Base-by-base conservation (phyloP, 1,139 yeast species). In the Blastobotrys elegans region DNA sequence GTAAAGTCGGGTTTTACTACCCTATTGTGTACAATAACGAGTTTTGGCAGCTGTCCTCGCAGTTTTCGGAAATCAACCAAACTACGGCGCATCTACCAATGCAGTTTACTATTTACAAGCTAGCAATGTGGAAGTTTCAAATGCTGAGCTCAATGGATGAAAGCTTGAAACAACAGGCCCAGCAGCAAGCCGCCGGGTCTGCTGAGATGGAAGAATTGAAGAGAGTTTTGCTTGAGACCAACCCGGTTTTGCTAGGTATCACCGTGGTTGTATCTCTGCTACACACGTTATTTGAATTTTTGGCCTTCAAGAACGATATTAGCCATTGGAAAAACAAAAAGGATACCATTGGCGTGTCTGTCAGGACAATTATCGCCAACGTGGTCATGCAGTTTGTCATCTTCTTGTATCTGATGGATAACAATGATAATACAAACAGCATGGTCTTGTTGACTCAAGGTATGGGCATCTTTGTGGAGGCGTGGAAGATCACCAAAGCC, bases 401-500 rank as follows among this genome's bases (percentile, higher is more conserved):
- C n/a, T 59, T 69, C 50, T 49, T 69, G 13, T 69, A 69, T 45
- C 54, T 69, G 44, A 37, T 68, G 35, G 73, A 69, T 50, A 69
- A 65, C 49, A 64, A 62, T 43, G 73, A 69, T n/a, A 65, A 66
- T 14, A 69, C 73, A 5, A 67, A 70, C 34, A 65, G 53, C 48
- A 66, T 69, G 70, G 64, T 69, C 35, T 51, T 69, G 46, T 54
- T 63, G 8, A 64, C 70, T 1, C 73, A 69, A 49, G 72, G 72
- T 2, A 48, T 66, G 46, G 72, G 73, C 17, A 69, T 69, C 33
- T 44, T 65, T 16, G 67, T 69, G 7, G 73, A 69, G 48, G 72
- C 72, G 2, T 69, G 73, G 73, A 69, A 69, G 54, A 66, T 69
- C 48, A 68, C 71, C 26, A 69, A 69, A 27, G 62, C 67, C 11